These are phyloP conservation scores for Helichrysum umbraculigerum DNA, from an alignment of 129 eudicot genomes.

Conservation along the genomic window DNA sequence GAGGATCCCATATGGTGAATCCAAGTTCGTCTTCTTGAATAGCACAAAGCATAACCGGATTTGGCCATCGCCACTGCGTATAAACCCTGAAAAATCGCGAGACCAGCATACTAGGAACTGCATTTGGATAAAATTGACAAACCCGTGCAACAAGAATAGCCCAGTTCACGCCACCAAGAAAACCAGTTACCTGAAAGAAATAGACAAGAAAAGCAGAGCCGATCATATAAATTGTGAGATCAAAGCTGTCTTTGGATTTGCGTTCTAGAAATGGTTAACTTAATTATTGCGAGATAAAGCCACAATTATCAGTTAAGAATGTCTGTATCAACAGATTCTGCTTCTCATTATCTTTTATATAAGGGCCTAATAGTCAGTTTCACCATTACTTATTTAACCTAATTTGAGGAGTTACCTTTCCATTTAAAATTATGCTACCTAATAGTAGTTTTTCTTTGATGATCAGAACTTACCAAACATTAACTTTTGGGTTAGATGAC, in stretches of 20 bases:
- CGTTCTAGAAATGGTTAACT: neutral
- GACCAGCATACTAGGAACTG: slow-evolving; percentile 92
- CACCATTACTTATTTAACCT: neutral
- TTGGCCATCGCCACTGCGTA: slow-evolving; percentile 97
- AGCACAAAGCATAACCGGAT: slow-evolving; percentile 93
- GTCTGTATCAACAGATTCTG: neutral
- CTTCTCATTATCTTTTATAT: neutral
- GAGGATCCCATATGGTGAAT: slow-evolving; percentile 90
- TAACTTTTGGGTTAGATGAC: neutral
- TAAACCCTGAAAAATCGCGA: slow-evolving; percentile 92
- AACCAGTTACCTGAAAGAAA: slow-evolving; percentile 79
- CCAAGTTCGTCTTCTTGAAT: slow-evolving; percentile 91
- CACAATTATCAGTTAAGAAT: neutral
- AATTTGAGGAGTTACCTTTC: neutral
- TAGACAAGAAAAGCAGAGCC: neutral
- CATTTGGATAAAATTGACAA: slow-evolving; percentile 93
- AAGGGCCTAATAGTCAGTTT: neutral
- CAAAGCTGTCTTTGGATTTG: neutral
- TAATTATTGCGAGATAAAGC: neutral
- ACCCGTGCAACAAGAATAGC: slow-evolving; percentile 94
- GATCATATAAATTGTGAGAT: neutral
- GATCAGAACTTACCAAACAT: neutral
- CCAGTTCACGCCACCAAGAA: slow-evolving; percentile 99
- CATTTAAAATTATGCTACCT: neutral
- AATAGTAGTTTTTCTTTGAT: neutral